Evolutionary conservation across 1,284 basidiomycete species (phyloP).

Genomic region (Moesziomyces sp.): DNA sequence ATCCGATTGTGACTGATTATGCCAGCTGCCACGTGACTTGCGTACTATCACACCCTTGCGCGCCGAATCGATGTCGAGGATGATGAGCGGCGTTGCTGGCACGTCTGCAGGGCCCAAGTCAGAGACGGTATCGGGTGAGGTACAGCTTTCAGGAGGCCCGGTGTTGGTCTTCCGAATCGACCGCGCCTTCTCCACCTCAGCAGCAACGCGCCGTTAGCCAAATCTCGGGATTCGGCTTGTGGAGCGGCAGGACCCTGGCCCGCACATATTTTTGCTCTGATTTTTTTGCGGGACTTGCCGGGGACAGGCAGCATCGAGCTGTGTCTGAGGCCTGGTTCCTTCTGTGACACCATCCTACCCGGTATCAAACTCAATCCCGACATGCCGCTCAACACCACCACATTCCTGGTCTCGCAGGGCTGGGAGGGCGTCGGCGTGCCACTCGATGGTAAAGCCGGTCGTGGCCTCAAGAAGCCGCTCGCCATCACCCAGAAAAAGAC

Average conservation of each 20-base stretch:
- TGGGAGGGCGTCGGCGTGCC: constrained; percentile 64
- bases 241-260: not conserved
- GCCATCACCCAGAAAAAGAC: constrained; percentile 62
- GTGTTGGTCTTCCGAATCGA: not conserved
- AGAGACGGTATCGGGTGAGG: not conserved
- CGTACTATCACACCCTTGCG: too few species aligned
- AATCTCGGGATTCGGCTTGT: not conserved
- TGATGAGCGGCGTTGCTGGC: too few species aligned
- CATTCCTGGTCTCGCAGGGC: constrained; percentile 59
- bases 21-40: too few species aligned
- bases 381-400: constrained; percentile 63
- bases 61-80: too few species aligned
- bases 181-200: not conserved
- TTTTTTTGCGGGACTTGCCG: not conserved
- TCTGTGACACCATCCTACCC: not conserved
- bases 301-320: too few species aligned
- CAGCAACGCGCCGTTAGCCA: not conserved
- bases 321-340: not conserved
- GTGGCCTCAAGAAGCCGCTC: constrained; percentile 65
- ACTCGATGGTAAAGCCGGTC: constrained; percentile 59
- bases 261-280: not conserved
- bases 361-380: not conserved
- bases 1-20: not conserved
- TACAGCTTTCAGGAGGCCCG: not conserved
- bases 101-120: too few species aligned